Evolutionary conservation across 805 yeast genomes (phyloP).

Genomic region (Kuraishia piskuri): DNA sequence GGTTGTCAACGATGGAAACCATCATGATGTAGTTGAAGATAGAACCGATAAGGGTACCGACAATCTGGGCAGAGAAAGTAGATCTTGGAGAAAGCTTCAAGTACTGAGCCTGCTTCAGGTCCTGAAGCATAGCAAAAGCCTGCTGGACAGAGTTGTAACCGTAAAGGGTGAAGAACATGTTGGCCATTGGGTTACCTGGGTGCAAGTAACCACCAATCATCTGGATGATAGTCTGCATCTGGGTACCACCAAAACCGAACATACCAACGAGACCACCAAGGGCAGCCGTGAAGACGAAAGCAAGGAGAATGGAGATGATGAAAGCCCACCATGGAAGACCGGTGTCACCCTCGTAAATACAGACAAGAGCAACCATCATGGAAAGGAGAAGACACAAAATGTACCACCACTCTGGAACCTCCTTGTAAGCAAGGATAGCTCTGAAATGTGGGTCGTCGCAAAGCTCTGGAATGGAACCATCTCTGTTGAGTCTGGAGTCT

Average conservation of each 20-base stretch:
- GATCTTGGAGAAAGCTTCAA: slow-evolving; percentile 55
- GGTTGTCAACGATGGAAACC: slow-evolving; percentile 29
- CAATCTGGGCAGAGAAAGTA: slow-evolving; percentile 42
- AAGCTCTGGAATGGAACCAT: slow-evolving; percentile 13
- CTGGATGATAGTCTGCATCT: slow-evolving; percentile 55
- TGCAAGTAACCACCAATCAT: slow-evolving; percentile 56
- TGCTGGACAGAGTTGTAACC: slow-evolving; percentile 51
- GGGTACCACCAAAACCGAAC: slow-evolving; percentile 50
- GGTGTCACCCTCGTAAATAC: slow-evolving; percentile 32
- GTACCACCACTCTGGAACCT: slow-evolving; percentile 75
- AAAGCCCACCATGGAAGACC: slow-evolving; percentile 60
- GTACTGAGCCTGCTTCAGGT: slow-evolving; percentile 59
- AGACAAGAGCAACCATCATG: slow-evolving; percentile 30
- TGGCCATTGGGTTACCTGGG: slow-evolving; percentile 54
- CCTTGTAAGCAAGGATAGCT: slow-evolving; percentile 50
- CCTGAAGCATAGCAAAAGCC: slow-evolving; percentile 44
- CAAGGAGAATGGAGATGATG: slow-evolving; percentile 46
- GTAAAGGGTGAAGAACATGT: slow-evolving; percentile 53
- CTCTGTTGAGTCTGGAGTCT: slow-evolving; percentile 13
- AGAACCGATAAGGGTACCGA: slow-evolving; percentile 35
- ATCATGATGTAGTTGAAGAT: slow-evolving; percentile 32
- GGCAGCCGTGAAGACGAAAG: slow-evolving; percentile 40
- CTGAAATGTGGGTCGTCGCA: slow-evolving; percentile 25
- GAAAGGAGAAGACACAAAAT: slow-evolving; percentile 33
- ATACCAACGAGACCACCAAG: slow-evolving; percentile 59